Percentiles rank a stretch among this genome's conserved stretches.
Conservation (phyloP, 2,329 filamentous ascomycete species). For the Phoma sp. region DNA sequence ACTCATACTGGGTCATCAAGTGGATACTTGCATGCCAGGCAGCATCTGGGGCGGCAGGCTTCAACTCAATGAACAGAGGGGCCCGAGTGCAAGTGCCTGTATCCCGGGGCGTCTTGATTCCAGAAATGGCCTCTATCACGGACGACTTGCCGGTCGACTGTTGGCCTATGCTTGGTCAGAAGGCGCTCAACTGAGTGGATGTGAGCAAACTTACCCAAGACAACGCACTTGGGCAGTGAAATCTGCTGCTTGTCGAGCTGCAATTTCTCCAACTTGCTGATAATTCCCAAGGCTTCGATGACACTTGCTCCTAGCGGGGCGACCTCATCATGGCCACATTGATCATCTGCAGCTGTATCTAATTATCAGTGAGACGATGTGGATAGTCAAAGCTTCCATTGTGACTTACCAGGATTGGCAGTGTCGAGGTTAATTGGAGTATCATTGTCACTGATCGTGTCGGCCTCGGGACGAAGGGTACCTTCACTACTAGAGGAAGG, state of each 20-base stretch:
- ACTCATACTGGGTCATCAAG: conserved; percentile 69
- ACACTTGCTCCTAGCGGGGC: conserved; percentile 63
- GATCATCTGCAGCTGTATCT: not conserved
- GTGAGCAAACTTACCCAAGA: conserved; percentile 63
- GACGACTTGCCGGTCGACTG: conserved; percentile 85
- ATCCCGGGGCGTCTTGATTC: conserved; percentile 73
- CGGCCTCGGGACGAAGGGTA: no score
- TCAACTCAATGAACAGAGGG: conserved; percentile 78
- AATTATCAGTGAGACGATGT: not conserved
- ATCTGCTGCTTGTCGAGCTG: conserved; percentile 72
- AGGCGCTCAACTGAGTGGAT: not conserved
- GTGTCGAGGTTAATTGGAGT: not conserved
- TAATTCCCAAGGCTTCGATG: conserved; percentile 68
- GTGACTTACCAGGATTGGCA: not conserved
- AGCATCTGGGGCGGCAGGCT: conserved; percentile 39
- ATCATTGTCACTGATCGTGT: not conserved
- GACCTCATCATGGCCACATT: conserved; percentile 8
- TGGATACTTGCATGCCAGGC: conserved; percentile 72
- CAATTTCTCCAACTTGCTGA: conserved; percentile 69
- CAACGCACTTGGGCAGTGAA: conserved; percentile 76
- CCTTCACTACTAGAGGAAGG: not conserved
- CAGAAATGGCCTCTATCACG: conserved; percentile 56
- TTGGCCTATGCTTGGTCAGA: conserved; percentile 53
- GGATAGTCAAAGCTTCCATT: no score
- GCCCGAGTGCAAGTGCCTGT: conserved; percentile 80